A percentile compares a stretch with the other conserved stretches of the same genome.
These are phyloP conservation scores for Backusella luteola DNA, from an alignment of 192 early-diverging fungal species.

Conservation along the genomic window DNA sequence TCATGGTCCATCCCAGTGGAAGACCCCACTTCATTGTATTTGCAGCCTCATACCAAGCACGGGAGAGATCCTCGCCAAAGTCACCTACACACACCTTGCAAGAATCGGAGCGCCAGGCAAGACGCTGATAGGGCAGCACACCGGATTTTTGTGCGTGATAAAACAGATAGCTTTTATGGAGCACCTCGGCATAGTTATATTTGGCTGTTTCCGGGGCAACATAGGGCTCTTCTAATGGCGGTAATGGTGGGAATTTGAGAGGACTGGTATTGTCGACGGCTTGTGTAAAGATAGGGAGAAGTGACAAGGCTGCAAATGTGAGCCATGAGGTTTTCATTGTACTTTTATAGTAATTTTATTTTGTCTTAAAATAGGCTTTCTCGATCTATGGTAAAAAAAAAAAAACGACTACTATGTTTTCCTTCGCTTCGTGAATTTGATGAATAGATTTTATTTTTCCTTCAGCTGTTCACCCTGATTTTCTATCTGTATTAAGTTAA, in stretches of 20 bases:
- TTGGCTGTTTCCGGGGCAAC: conserved; percentile 40
- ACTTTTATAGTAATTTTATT: not conserved
- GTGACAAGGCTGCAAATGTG: not conserved
- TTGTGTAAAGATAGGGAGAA: not conserved
- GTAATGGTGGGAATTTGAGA: conserved; percentile 28
- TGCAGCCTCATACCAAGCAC: conserved; percentile 58
- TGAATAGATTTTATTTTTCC: too few relatives aligned
- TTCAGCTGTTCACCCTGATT: not conserved
- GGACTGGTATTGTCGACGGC: conserved; percentile 12
- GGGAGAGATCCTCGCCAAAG: conserved; percentile 51
- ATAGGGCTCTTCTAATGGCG: conserved; percentile 37
- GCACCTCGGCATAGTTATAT: conserved; percentile 50
- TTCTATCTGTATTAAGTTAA: not conserved
- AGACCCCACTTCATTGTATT: conserved; percentile 63
- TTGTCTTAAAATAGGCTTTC: too few relatives aligned
- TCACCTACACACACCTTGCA: conserved; percentile 50
- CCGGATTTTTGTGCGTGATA: conserved; percentile 54
- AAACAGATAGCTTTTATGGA: conserved; percentile 54
- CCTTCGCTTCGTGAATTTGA: too few relatives aligned
- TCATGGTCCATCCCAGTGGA: conserved; percentile 45
- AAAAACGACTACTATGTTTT: not conserved
- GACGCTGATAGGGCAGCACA: conserved; percentile 44
- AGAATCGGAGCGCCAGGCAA: conserved; percentile 53
- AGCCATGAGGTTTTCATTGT: conserved; percentile 15
- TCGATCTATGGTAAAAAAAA: not conserved